Evolutionary conservation across 139 green algal species (phyloP), one percentile per base, ranked within the genome.

Genomic region (Tetradesmus obliquus): DNA sequence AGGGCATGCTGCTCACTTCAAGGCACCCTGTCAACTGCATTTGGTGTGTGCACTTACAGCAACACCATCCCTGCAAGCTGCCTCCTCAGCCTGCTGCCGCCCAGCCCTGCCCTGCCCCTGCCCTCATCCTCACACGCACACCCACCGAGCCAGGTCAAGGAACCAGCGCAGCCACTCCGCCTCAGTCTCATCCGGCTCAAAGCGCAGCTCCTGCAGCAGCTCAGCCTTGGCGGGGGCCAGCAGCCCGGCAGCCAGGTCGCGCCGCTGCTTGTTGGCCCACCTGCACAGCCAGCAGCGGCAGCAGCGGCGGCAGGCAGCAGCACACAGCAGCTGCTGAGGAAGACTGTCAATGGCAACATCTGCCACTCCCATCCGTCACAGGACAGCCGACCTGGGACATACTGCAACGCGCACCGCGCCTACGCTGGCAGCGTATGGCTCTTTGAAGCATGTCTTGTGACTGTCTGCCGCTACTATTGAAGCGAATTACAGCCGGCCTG

Each of bases 81-180:
- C 71, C 20, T 24, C 17, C 71, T 5, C 71, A 55, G 82, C 51
- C 53, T 58, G 45, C 80, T 24, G 24, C 32, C 24, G 10, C 45
- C 24, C 80, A 19, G 17, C 32, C 32, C 32, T 0, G 32, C 32
- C 32, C 32, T 45, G 32, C 32, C 32, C 32, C 32, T 45, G 32
- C 32, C 32, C 32, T 45, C 32, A 93, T 8, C 95, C 95, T 51
- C 94, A 55, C 3, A 13, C 19, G 53, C 24, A 8, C 32, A 84
- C 84, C 69, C 95, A 96, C 5, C 66, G 57, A 3, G 69, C 51
- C 71, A 97, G 92, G 84, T 96, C 86, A 5, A 92, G 69, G 81
- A 95, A 96, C 96, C 96, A 98, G 1, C 96, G 93, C 60, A 92
- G 62, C 94, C 95, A 98, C 90, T 98, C 96, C 5, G 96, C 96